phyloP scores from a whole-genome alignment of 208 protist genomes.

The Crithidia expoeki region DNA sequence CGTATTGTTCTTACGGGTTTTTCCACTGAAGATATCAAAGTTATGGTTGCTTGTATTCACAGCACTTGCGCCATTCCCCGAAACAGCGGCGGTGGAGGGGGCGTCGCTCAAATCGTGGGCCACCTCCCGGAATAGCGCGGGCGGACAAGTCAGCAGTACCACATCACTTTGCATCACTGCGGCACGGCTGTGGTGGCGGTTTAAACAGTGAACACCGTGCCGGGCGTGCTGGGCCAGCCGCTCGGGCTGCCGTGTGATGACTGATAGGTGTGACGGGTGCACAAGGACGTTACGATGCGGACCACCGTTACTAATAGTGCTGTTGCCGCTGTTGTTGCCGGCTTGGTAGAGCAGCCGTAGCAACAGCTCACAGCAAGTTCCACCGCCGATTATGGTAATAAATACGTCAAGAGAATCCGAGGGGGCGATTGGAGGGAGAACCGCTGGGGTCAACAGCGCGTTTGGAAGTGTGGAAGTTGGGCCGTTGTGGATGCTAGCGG shows the following conservation, averaged over 20 bases:
- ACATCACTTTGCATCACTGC: conserved; percentile 53
- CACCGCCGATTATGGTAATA: conserved; percentile 66
- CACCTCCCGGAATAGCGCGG: conserved; percentile 63
- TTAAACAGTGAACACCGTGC: conserved; percentile 60
- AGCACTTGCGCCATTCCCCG: no score
- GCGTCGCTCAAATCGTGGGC: conserved; percentile 41
- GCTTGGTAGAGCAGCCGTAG: conserved; percentile 16
- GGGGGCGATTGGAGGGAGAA: conserved; percentile 29
- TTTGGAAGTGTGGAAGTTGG: no score
- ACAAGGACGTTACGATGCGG: no score
- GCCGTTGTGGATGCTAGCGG: no score
- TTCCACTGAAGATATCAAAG: no score
- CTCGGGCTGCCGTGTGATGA: conserved; percentile 74
- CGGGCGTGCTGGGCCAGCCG: conserved; percentile 44
- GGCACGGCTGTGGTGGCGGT: conserved; percentile 43
- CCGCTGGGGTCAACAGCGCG: background rate
- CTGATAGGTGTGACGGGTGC: conserved; percentile 76
- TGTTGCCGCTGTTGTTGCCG: conserved; percentile 5
- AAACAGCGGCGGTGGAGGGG: background rate
- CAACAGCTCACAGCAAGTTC: conserved; percentile 49
- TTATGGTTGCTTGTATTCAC: no score
- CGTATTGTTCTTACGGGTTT: no score
- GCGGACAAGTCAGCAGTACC: conserved; percentile 69
- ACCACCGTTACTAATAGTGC: no score
- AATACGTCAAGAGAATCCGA: conserved; percentile 53